Evolutionary conservation across 768 basidiomycete genomes (phyloP).

Genomic region (Crassisporium funariophilum): DNA sequence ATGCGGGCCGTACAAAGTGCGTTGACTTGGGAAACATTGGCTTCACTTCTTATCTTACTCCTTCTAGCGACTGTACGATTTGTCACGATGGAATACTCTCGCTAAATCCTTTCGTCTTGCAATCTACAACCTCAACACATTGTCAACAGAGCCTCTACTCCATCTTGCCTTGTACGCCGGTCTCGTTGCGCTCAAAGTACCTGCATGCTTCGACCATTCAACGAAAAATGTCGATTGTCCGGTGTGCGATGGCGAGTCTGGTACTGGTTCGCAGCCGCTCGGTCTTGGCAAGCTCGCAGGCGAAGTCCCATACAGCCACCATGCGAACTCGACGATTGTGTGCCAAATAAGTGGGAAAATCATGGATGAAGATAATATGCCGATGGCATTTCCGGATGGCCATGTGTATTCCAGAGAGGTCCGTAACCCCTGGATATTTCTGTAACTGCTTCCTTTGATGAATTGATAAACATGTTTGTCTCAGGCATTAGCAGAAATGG

Average conservation of each 20-base stretch:
- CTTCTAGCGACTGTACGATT: conserved; percentile 79
- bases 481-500: conserved; percentile 90
- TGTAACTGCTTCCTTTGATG: conserved; percentile 10
- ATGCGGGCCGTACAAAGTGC: conserved; percentile 80
- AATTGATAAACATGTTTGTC: conserved; percentile 14
- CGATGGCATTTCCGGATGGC: conserved; percentile 89
- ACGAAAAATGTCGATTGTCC: conserved; percentile 87
- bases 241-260: conserved; percentile 70
- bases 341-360: conserved; percentile 90
- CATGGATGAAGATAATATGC: conserved; percentile 93
- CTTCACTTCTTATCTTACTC: conserved; percentile 2
- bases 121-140: conserved; percentile 83
- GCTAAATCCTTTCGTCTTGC: conserved; percentile 81
- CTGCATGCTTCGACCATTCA: conserved; percentile 69
- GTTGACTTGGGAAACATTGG: conserved; percentile 14
- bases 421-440: conserved; percentile 27
- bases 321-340: conserved; percentile 94
- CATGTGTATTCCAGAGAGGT: conserved; percentile 94
- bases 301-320: conserved; percentile 91
- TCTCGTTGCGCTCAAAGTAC: conserved; percentile 86
- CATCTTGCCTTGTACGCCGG: conserved; percentile 91
- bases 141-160: conserved; percentile 86
- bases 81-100: conserved; percentile 73
- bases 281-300: conserved; percentile 75
- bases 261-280: conserved; percentile 36